phyloP scores from a whole-genome alignment of 148 eudicot species.

The Pharnaceum exiguum region DNA sequence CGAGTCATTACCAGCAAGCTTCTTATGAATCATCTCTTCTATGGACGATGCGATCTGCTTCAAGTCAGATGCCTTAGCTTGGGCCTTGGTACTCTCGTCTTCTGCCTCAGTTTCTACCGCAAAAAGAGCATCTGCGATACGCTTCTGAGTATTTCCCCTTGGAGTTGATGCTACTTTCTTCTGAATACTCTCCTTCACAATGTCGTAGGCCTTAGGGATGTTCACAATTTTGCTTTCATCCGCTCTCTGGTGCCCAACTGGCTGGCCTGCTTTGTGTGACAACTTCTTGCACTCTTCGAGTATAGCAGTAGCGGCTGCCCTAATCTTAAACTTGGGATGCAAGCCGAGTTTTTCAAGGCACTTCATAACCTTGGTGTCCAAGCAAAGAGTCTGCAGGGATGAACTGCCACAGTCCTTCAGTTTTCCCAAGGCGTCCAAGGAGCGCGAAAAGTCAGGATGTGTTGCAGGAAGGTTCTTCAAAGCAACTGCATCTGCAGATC shows the following conservation, averaged over 20 bases:
- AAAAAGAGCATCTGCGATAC: conserved; percentile 24
- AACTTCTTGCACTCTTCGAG: background rate
- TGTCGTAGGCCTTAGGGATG: background rate
- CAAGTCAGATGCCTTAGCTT: conserved; percentile 25
- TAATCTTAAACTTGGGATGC: background rate
- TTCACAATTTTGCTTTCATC: no score
- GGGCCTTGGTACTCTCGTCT: conserved; percentile 14
- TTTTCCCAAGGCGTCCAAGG: background rate
- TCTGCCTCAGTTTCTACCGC: conserved; percentile 22
- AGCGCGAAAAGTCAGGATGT: background rate
- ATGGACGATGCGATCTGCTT: conserved; percentile 24
- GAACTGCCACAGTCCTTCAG: background rate
- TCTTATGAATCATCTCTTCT: conserved; percentile 32
- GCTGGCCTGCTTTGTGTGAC: background rate
- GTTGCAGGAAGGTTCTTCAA: background rate
- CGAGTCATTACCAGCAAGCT: conserved; percentile 29
- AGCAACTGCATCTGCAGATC: background rate
- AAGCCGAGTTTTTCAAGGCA: background rate
- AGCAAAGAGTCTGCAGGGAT: no score
- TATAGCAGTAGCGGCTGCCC: background rate
- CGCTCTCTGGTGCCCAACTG: background rate
- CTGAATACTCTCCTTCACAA: background rate
- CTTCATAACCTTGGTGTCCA: background rate
- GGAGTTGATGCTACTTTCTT: no score
- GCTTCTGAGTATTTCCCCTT: background rate